phyloP scores from a whole-genome alignment of 1,284 basidiomycete genomes.

The Rhodotorula sp. region DNA sequence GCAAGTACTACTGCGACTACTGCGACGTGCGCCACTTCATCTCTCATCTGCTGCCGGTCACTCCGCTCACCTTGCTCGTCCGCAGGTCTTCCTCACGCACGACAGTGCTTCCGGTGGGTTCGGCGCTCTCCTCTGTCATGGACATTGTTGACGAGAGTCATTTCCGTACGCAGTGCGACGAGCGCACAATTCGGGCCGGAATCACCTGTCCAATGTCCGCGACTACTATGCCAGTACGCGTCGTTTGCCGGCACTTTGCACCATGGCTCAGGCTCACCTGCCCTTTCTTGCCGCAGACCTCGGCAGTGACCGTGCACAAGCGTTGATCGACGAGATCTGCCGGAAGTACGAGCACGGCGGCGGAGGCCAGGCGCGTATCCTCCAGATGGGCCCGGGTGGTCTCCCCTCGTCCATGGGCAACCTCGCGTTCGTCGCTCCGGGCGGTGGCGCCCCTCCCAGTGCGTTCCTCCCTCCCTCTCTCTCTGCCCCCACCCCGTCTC shows the following conservation, averaged over 20 bases:
- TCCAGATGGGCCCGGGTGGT: conserved; percentile 26
- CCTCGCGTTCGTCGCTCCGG: conserved; percentile 46
- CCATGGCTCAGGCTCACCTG: background rate
- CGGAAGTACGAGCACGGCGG: conserved; percentile 69
- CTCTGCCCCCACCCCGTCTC: background rate
- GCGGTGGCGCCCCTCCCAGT: conserved; percentile 60
- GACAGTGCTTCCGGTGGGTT: conserved; percentile 77
- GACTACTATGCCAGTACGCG: conserved; percentile 91
- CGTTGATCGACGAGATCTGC: conserved; percentile 93
- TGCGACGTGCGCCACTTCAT: conserved; percentile 71
- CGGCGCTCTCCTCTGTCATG: conserved; percentile 15
- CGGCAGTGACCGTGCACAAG: conserved; percentile 94
- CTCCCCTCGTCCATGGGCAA: conserved; percentile 40
- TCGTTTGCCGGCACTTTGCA: background rate
- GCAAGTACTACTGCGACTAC: conserved; percentile 68
- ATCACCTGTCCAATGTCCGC: conserved; percentile 92
- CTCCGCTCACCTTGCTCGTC: background rate
- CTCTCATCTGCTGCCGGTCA: conserved; percentile 6
- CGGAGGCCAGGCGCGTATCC: conserved; percentile 30
- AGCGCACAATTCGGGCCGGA: conserved; percentile 95
- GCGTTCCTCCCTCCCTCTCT: background rate
- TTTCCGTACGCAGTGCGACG: conserved; percentile 70
- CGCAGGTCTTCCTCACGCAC: conserved; percentile 59
- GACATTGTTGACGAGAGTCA: conserved; percentile 11
- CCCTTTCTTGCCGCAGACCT: conserved; percentile 61